These are phyloP conservation scores for Metarhizium robertsii DNA, from an alignment of 2,329 filamentous ascomycete genomes.

Conservation along the genomic window DNA sequence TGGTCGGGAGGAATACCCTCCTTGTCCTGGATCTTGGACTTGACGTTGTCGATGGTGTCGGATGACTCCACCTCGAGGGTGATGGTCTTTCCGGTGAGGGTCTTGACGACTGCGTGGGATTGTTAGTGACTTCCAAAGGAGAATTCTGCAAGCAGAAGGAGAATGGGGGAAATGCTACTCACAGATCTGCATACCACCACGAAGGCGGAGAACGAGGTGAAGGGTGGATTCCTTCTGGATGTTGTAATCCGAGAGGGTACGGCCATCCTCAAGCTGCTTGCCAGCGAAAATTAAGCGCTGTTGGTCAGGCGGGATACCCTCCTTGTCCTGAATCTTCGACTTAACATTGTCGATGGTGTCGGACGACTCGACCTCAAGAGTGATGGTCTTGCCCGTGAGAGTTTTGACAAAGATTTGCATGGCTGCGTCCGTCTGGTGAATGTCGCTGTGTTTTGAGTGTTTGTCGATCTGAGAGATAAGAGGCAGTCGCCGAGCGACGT, in stretches of 20 bases:
- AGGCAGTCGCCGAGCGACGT: conserved; percentile 8
- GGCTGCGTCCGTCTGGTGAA: conserved; percentile 6
- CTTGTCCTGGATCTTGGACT: conserved; percentile 96
- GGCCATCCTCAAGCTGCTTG: conserved; percentile 91
- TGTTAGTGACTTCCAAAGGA: conserved; percentile 9
- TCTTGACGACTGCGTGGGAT: conserved; percentile 54
- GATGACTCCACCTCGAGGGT: conserved; percentile 82
- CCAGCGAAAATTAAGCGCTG: conserved; percentile 94
- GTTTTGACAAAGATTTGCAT: conserved; percentile 14
- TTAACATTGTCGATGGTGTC: conserved; percentile 98
- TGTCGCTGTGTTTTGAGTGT: conserved; percentile 3
- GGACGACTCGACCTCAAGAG: conserved; percentile 67
- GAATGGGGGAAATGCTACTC: conserved; percentile 18
- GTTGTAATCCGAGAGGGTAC: conserved; percentile 46
- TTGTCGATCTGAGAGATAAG: conserved; percentile 13
- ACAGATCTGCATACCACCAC: conserved; percentile 59
- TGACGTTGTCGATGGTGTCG: conserved; percentile 93
- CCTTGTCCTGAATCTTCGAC: conserved; percentile 97
- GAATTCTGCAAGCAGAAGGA: not conserved
- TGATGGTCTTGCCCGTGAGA: conserved; percentile 60
- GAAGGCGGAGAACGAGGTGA: conserved; percentile 65
- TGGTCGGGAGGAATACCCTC: conserved; percentile 94
- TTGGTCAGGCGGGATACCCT: conserved; percentile 93
- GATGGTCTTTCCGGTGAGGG: conserved; percentile 88
- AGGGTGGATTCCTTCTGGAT: conserved; percentile 60